A percentile compares a stretch with the other conserved stretches of the same genome.
Evolutionary conservation across 2,329 filamentous ascomycete species (phyloP).

Genomic region (Alternaria conjuncta): DNA sequence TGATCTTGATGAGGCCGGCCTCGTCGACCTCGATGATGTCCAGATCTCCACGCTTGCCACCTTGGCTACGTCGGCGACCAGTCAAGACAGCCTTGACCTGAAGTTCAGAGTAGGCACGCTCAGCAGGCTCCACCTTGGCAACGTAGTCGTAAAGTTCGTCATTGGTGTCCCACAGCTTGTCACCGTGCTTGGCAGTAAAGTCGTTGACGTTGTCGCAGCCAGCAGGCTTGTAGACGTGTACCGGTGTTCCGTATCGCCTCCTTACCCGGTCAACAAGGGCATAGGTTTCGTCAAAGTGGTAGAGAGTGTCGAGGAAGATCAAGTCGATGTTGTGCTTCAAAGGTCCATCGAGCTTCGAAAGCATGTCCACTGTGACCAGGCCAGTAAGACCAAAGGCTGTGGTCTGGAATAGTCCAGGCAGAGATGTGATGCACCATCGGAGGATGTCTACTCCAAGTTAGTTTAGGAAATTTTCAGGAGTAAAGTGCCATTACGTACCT

Average conservation of each 20-base stretch:
- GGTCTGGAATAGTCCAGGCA: constrained; percentile 77
- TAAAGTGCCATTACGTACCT: constrained; percentile 53
- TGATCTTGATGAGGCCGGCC: constrained; percentile 92
- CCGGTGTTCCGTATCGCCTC: constrained; percentile 74
- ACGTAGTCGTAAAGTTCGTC: constrained; percentile 94
- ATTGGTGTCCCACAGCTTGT: constrained; percentile 82
- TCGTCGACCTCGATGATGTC: constrained; percentile 94
- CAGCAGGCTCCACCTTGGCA: constrained; percentile 95
- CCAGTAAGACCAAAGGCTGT: constrained; percentile 60
- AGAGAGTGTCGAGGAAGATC: constrained; percentile 62
- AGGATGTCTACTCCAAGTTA: constrained; percentile 70
- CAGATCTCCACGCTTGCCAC: constrained; percentile 87
- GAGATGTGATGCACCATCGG: constrained; percentile 87
- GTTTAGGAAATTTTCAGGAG: constrained; percentile 15
- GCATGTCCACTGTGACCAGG: constrained; percentile 66
- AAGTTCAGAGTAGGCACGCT: constrained; percentile 87
- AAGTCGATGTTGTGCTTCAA: constrained; percentile 61
- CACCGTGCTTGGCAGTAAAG: constrained; percentile 83
- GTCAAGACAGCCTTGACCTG: constrained; percentile 90
- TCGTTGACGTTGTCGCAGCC: constrained; percentile 74
- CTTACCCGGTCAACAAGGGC: constrained; percentile 70
- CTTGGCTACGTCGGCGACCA: constrained; percentile 88
- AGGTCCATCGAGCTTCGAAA: constrained; percentile 72
- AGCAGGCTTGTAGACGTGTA: constrained; percentile 90
- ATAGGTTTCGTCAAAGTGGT: constrained; percentile 60